phyloP scores from a whole-genome alignment of 345 rosid genomes.

The Pelargonium nanum region DNA sequence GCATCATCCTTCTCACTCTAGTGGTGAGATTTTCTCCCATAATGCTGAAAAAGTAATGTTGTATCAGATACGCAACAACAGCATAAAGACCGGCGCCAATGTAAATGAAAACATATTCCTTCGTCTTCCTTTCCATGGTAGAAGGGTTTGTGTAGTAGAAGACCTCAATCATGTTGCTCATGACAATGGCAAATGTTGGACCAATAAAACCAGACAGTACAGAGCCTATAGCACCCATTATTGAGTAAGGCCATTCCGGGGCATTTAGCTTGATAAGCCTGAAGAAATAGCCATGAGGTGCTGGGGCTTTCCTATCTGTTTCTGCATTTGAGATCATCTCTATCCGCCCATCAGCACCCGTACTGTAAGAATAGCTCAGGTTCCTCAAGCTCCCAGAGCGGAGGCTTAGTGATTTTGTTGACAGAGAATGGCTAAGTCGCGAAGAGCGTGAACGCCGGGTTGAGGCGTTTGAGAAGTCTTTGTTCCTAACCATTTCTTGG shows the following conservation, averaged over 20 bases:
- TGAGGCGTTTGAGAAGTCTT: constrained; percentile 84
- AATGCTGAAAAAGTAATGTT: constrained; percentile 97
- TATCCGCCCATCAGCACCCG: constrained; percentile 92
- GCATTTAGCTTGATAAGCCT: constrained; percentile 85
- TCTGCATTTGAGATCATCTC: constrained; percentile 99
- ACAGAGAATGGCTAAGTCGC: constrained; percentile 78
- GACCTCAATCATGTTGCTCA: constrained; percentile 98
- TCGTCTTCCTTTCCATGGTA: constrained; percentile 91
- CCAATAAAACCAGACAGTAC: constrained; percentile 88
- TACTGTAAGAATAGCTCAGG: constrained; percentile 92
- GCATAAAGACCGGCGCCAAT: constrained; percentile 96
- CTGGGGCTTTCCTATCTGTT: constrained; percentile 75
- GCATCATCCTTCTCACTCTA: constrained; percentile 98
- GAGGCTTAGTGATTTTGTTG: constrained; percentile 87
- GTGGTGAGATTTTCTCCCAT: constrained; percentile 99
- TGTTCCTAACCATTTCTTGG: constrained; percentile 86
- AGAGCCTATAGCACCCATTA: constrained; percentile 94
- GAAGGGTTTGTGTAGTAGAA: constrained; percentile 82
- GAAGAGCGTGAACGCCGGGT: constrained; percentile 78
- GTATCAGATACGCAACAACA: constrained; percentile 89
- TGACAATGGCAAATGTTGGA: constrained; percentile 90
- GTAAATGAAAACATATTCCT: constrained; percentile 93
- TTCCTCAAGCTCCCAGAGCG: constrained; percentile 94
- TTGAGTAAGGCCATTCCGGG: constrained; percentile 98
- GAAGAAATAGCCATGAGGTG: constrained; percentile 84